Percentiles rank a stretch among this genome's conserved stretches.
Evolutionary conservation across 495 filamentous ascomycete genomes (phyloP).

Genomic region (Pseudoneurospora amorphoporcata): DNA sequence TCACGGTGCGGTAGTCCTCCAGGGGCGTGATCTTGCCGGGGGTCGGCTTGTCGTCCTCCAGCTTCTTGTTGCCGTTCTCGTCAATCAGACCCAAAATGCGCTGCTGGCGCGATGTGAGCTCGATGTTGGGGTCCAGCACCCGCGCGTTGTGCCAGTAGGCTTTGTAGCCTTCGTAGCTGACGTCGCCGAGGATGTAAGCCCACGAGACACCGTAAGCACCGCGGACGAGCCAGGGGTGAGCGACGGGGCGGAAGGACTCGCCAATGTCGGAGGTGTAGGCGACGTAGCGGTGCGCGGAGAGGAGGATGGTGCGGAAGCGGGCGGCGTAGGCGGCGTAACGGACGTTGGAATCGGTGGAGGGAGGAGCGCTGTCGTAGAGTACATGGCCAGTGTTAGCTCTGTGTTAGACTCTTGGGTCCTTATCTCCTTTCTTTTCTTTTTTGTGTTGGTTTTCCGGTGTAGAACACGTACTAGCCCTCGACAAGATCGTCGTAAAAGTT

Average conservation of each 20-base stretch:
- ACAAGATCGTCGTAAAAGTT: conserved; percentile 69
- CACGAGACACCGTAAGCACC: conserved; percentile 86
- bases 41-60: background rate
- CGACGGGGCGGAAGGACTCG: conserved; percentile 90
- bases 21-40: conserved; percentile 57
- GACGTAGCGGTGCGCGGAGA: conserved; percentile 88
- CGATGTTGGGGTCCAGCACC: conserved; percentile 37
- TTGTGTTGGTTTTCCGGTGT: background rate
- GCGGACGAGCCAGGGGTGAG: conserved; percentile 71
- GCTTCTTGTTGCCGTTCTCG: conserved; percentile 5
- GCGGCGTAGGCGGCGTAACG: conserved; percentile 91
- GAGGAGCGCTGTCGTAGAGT: conserved; percentile 46
- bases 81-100: conserved; percentile 24
- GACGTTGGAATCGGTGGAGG: conserved; percentile 73
- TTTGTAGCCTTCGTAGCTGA: conserved; percentile 90
- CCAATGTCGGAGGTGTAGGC: conserved; percentile 97
- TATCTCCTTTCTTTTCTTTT: background rate
- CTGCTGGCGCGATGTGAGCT: conserved; percentile 30
- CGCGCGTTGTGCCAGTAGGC: conserved; percentile 75
- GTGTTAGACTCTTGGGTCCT: background rate
- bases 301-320: conserved; percentile 77
- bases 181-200: conserved; percentile 85
- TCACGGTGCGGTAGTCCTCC: conserved; percentile 84
- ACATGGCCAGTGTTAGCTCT: conserved; percentile 8
- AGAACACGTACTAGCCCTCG: conserved; percentile 61